Base-by-base conservation (phyloP, 352 stramenopile genomes). In the Pythium vanterpoolii region DNA sequence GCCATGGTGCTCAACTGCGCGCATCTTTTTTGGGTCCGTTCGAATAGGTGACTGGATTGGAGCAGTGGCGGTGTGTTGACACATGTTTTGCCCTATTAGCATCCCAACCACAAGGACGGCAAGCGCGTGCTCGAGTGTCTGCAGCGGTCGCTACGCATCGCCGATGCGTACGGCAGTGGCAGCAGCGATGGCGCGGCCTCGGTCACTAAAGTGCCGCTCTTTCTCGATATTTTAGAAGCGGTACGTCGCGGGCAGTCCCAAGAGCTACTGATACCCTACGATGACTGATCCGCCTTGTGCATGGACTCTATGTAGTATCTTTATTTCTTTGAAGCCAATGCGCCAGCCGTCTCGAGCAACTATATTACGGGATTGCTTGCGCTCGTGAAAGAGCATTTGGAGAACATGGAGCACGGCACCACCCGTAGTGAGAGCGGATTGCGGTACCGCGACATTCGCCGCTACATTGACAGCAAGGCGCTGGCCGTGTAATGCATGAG, bases 61-160 rank as follows among this genome's bases (percentile, higher is more conserved):
- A 19, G 24, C 48, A 21, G 3, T 6, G 39, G 18, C 4, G 40
- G 28, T 27, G 21, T 1, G 8, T 21, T 46, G n/a, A 14, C n/a
- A 23, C 7, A 23, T 27, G 3, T n/a, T 60, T 28, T 64, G n/a
- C 23, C 27, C 13, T 36, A 54, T 19, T 7, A 89, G 80, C 76
- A 90, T 48, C 79, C 76, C 23, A 74, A 33, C 36, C 96, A 98
- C 61, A 73, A 82, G 13, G 97, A 99, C 66, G 83, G 86, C 30
- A 96, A 98, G 65, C 81, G 92, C 24, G 95, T 98, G 6, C 73
- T 98, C 4, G 96, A 99, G 73, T 99, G 97, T 67, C 79, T 99
- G 14, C 96, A 99, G 76, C 79, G 95, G 6, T 90, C 92, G 13
- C 72, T 99, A 4, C 98, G 98, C 34, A 97, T 99, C 56, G 96